Evolutionary conservation across 2,329 filamentous ascomycete genomes (phyloP), one percentile per base, ranked within the genome.

Genomic region (Penicillium rolfsii): DNA sequence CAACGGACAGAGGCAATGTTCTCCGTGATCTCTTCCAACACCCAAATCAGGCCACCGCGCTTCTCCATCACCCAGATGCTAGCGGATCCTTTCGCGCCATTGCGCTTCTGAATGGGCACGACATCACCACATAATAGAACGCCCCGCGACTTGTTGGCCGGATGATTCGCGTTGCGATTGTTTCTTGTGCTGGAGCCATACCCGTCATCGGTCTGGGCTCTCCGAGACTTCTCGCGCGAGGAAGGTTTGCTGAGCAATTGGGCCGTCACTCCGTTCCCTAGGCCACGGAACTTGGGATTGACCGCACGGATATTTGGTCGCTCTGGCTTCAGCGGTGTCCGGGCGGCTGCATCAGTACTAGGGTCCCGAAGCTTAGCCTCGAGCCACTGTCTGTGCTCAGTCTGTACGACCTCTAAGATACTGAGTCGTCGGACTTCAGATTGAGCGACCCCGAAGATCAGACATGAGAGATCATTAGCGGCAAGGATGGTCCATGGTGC

Each of bases 41-140:
- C 95, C 95, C 95, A 99, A 62, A 99, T 98, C 61, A 99, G 79
- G 9, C 94, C 93, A 55, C 92, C 88, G 52, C 89, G 87, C 77
- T 99, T 99, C 77, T 99, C 95, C 80, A 99, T 99, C 3, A 99
- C 95, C 95, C 95, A 99, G 41, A 99, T 81, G 77, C 93, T 98
- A 40, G 95, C 95, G 60, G 95, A 93, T 2, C 95, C 95, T 4
- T 89, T 94, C 11, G 89, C 86, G 4, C 95, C 95, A 71, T 99
- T 97, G 62, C 95, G 87, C 78, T 98, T 99, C 74, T 93, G 91
- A 61, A 99, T 99, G 0, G 95, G 95, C 19, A 99, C 92, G n/a
- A 99, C 94, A 74, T 99, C 95, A 46, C 95, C 95, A 69, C 95
- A 99, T 1, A 99, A 84, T 55, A 99, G 78, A 28, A 99, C 95